These are phyloP conservation scores for Heliosperma pusillum DNA, from an alignment of 148 eudicot species.

Conservation along the genomic window DNA sequence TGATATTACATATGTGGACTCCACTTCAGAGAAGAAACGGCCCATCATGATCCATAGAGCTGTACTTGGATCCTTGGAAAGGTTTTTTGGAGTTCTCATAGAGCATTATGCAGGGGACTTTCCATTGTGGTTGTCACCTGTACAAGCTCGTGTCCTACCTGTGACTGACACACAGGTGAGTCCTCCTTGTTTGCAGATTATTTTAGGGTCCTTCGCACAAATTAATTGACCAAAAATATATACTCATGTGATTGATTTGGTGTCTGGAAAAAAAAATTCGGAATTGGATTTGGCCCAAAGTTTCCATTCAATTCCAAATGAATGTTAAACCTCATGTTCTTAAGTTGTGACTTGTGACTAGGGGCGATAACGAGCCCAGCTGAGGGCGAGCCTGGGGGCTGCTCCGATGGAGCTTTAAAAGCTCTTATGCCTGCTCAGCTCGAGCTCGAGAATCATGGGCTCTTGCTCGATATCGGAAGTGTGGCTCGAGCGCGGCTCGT, in stretches of 20 bases:
- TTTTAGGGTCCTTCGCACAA: not conserved
- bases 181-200: not conserved
- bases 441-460: no score
- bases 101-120: conserved; percentile 99
- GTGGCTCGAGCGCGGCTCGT: no score
- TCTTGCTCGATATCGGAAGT: no score
- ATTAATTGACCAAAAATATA: not conserved
- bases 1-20: conserved; percentile 89
- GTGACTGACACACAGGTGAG: conserved; percentile 87
- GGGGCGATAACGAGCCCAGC: no score
- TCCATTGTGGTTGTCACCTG: conserved; percentile 92
- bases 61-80: conserved; percentile 92
- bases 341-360: no score
- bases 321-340: no score
- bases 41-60: conserved; percentile 99
- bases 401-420: no score
- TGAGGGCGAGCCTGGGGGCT: no score
- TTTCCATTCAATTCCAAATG: no score
- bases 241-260: not conserved
- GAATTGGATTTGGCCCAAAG: not conserved
- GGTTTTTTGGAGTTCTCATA: conserved; percentile 95
- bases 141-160: conserved; percentile 86
- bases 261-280: not conserved
- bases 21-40: conserved; percentile 76
- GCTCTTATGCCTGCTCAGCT: no score